Evolutionary conservation across 371 early-diverging fungal species (phyloP).

Genomic region (Capillidium heterosporum): DNA sequence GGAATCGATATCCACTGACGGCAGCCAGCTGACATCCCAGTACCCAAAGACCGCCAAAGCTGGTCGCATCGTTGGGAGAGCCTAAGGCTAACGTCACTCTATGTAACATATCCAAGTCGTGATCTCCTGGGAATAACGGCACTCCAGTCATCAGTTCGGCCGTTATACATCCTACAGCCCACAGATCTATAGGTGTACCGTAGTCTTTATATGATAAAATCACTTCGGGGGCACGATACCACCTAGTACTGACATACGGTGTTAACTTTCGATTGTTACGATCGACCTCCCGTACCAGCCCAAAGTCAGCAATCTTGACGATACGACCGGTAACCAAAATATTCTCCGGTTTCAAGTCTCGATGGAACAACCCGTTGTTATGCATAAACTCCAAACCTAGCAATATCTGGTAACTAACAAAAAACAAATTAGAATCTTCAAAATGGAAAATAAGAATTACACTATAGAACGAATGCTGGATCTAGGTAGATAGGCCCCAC

Average conservation of each 20-base stretch:
- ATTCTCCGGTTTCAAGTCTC: constrained; percentile 89
- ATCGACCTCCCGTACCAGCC: constrained; percentile 72
- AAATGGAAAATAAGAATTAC: constrained; percentile 12
- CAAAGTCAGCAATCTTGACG: constrained; percentile 90
- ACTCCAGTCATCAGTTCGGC: constrained; percentile 66
- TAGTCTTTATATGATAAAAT: constrained; percentile 68
- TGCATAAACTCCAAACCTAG: constrained; percentile 77
- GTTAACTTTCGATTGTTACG: constrained; percentile 61
- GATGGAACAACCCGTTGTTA: constrained; percentile 71
- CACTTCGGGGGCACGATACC: constrained; percentile 98
- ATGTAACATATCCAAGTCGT: constrained; percentile 77
- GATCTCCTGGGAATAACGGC: constrained; percentile 87
- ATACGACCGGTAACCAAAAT: constrained; percentile 30
- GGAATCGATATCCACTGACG: constrained; percentile 44
- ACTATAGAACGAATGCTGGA: constrained; percentile 34
- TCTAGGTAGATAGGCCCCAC: constrained; percentile 32
- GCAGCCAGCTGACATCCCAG: constrained; percentile 41
- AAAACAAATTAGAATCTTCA: neutral
- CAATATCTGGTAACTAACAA: constrained; percentile 47
- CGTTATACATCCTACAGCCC: constrained; percentile 91
- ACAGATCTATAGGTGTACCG: constrained; percentile 89
- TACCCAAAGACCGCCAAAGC: constrained; percentile 36
- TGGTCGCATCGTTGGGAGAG: constrained; percentile 14
- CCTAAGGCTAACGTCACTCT: constrained; percentile 47
- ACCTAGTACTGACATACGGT: constrained; percentile 87